Conservation (phyloP, 371 early-diverging fungal species). For the Cladochytrium tenue region DNA sequence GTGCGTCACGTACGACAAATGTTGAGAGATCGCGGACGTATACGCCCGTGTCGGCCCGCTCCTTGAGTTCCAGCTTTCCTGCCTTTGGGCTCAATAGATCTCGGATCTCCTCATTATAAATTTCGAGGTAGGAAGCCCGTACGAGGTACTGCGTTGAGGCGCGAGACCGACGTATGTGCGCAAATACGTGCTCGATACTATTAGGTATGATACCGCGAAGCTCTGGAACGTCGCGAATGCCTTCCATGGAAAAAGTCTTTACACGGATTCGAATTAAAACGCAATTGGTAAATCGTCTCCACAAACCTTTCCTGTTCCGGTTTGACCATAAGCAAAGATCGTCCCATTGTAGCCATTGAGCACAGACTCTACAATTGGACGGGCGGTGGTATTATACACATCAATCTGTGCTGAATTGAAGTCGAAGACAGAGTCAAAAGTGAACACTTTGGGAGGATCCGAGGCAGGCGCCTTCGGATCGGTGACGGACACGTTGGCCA, state of each 20-base stretch:
- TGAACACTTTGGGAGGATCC: conserved; percentile 54
- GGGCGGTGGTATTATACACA: conserved; percentile 60
- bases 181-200: conserved; percentile 80
- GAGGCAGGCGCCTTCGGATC: conserved; percentile 35
- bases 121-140: conserved; percentile 74
- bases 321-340: conserved; percentile 78
- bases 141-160: conserved; percentile 48
- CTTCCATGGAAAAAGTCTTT: conserved; percentile 96
- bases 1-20: conserved; percentile 51
- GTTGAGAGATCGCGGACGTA: conserved; percentile 59
- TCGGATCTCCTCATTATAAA: conserved; percentile 97
- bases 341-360: conserved; percentile 83
- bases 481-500: conserved; percentile 40
- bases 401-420: conserved; percentile 44
- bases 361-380: conserved; percentile 71
- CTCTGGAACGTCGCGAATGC: conserved; percentile 84
- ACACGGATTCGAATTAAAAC: conserved; percentile 25
- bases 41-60: conserved; percentile 56
- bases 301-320: conserved; percentile 54
- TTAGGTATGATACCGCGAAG: conserved; percentile 89
- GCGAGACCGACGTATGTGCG: conserved; percentile 40
- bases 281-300: not conserved
- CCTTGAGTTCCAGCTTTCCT: conserved; percentile 53
- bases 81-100: conserved; percentile 73
- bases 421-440: conserved; percentile 60